phyloP scores from a whole-genome alignment of 139 green algal species.

The Picochlorum sp. region DNA sequence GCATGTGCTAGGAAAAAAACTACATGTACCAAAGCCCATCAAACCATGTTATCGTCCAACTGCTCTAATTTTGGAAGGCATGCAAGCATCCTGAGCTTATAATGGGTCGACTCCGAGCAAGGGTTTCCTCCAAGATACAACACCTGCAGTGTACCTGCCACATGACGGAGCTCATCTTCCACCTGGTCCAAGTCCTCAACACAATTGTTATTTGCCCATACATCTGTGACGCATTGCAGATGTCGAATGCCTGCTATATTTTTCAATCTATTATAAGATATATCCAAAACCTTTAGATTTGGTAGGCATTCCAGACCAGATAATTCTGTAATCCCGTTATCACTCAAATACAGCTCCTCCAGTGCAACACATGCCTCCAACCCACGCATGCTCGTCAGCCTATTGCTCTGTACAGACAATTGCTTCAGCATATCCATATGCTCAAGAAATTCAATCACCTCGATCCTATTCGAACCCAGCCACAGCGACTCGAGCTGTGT shows the following conservation, averaged over 20 bases:
- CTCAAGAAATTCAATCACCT: conserved; percentile 41
- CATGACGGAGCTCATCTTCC: conserved; percentile 33
- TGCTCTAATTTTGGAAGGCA: conserved; percentile 70
- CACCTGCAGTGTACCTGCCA: conserved; percentile 45
- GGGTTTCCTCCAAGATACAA: conserved; percentile 84
- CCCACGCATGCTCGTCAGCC: conserved; percentile 67
- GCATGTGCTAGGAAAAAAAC: no score
- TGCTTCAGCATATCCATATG: conserved; percentile 27
- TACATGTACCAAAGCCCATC: background rate
- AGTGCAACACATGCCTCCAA: conserved; percentile 55
- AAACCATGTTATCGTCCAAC: conserved; percentile 55
- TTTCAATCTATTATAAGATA: conserved; percentile 66
- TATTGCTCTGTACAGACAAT: conserved; percentile 61
- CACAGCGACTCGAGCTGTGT: conserved; percentile 74
- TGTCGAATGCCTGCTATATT: conserved; percentile 28
- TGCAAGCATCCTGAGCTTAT: conserved; percentile 42
- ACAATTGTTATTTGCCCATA: conserved; percentile 93
- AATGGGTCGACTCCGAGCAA: conserved; percentile 33
- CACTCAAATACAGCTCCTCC: conserved; percentile 86
- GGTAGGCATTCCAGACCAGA: conserved; percentile 47
- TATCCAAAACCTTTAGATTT: conserved; percentile 67
- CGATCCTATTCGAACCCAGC: conserved; percentile 87
- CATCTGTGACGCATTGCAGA: conserved; percentile 51
- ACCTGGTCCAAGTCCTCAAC: conserved; percentile 50
- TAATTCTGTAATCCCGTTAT: conserved; percentile 70